Conservation (phyloP, 2,329 filamentous ascomycete genomes). For the Lecanicillium sp. region DNA sequence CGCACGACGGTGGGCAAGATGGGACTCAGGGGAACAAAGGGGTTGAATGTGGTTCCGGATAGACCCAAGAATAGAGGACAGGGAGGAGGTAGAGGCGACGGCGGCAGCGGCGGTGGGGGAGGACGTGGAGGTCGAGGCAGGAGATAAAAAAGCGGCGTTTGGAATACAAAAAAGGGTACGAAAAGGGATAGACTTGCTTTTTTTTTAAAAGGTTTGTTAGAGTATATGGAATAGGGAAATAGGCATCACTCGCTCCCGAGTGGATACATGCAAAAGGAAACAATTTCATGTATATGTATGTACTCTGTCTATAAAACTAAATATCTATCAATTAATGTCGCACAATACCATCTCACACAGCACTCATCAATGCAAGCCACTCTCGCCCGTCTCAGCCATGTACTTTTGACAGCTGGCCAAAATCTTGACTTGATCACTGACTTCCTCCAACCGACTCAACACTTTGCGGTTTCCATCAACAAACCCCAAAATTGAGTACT, state of each 20-base stretch:
- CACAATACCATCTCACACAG: neutral
- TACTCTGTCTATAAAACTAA: too few relatives aligned
- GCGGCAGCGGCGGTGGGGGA: slow-evolving; percentile 3
- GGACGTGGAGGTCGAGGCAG: neutral
- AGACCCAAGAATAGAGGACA: slow-evolving; percentile 21
- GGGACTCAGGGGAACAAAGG: slow-evolving; percentile 44
- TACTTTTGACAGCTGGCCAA: slow-evolving; percentile 47
- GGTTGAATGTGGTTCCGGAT: slow-evolving; percentile 37
- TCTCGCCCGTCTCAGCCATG: slow-evolving; percentile 39
- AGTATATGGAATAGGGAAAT: too few relatives aligned
- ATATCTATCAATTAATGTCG: neutral
- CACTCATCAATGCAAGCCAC: slow-evolving; percentile 23
- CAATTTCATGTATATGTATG: too few relatives aligned
- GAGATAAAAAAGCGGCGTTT: neutral
- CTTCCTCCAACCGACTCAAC: slow-evolving; percentile 40
- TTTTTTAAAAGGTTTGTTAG: too few relatives aligned
- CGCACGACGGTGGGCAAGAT: slow-evolving; percentile 46
- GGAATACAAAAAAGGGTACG: neutral
- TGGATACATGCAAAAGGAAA: too few relatives aligned
- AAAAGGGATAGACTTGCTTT: too few relatives aligned
- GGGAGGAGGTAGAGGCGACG: slow-evolving; percentile 15
- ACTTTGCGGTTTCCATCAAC: slow-evolving; percentile 52
- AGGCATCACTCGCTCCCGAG: too few relatives aligned
- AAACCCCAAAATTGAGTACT: slow-evolving; percentile 54
- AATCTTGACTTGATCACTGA: slow-evolving; percentile 52